Evolutionary conservation across 2,329 filamentous ascomycete species (phyloP).

Genomic region (Cladophialophora yegresii): DNA sequence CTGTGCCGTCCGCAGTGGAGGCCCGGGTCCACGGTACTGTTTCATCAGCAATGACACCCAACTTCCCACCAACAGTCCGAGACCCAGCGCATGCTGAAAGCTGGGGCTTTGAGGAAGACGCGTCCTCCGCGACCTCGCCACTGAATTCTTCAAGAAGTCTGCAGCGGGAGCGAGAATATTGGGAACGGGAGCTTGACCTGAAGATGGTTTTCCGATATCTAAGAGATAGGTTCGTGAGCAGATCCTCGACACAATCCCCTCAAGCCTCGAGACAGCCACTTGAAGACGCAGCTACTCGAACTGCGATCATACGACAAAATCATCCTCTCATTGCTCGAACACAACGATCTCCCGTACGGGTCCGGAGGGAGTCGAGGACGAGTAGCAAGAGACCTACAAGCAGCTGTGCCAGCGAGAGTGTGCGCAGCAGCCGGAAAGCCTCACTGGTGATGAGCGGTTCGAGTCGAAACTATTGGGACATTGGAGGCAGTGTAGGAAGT

Average conservation of each 20-base stretch:
- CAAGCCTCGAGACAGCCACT: conserved; percentile 47
- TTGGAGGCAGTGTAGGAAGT: conserved; percentile 77
- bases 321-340: conserved; percentile 74
- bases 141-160: conserved; percentile 42
- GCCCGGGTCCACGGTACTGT: conserved; percentile 13
- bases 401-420: conserved; percentile 87
- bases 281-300: conserved; percentile 71
- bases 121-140: conserved; percentile 52
- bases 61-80: conserved; percentile 54
- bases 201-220: conserved; percentile 90
- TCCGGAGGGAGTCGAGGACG: conserved; percentile 44
- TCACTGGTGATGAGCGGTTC: conserved; percentile 61
- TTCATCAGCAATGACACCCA: conserved; percentile 40
- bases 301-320: conserved; percentile 81
- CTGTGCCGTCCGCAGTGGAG: conserved; percentile 37
- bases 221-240: conserved; percentile 65
- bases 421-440: conserved; percentile 67
- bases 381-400: conserved; percentile 54
- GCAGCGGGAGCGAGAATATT: conserved; percentile 71
- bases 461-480: conserved; percentile 87
- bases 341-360: conserved; percentile 55
- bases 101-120: conserved; percentile 68
- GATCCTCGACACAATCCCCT: conserved; percentile 45
- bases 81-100: conserved; percentile 57
- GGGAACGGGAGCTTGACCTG: conserved; percentile 89